phyloP scores from a whole-genome alignment of 108 stramenopile species.

The Cyclostephanos tholiformis region DNA sequence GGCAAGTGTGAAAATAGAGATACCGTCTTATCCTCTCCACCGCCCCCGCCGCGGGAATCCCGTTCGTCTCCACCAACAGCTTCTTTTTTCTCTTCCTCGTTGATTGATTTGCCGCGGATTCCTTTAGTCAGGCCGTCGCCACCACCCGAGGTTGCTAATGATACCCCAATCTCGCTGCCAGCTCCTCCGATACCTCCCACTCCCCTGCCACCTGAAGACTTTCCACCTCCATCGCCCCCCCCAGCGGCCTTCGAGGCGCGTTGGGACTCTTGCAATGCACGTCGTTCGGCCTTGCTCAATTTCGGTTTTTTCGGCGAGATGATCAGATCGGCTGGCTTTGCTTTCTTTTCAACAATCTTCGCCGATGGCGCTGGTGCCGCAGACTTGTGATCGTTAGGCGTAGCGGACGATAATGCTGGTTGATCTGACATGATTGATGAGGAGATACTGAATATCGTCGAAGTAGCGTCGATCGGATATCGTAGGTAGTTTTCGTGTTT shows the following conservation, averaged over 20 bases:
- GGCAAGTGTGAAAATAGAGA: constrained; percentile 90
- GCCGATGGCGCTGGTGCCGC: constrained; percentile 42
- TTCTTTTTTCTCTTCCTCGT: constrained; percentile 25
- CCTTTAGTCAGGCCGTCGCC: constrained; percentile 3
- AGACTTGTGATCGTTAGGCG: constrained; percentile 30
- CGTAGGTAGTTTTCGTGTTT: too few relatives aligned
- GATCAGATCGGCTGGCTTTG: constrained; percentile 61
- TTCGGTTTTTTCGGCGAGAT: constrained; percentile 90
- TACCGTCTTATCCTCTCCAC: constrained; percentile 55
- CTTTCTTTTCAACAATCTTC: constrained; percentile 62
- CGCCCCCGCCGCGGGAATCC: not conserved
- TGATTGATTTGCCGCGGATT: constrained; percentile 6
- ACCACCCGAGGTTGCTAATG: constrained; percentile 13
- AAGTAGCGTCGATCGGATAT: not conserved
- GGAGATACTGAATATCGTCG: not conserved
- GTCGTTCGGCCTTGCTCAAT: constrained; percentile 91
- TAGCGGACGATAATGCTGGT: constrained; percentile 20
- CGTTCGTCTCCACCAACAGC: constrained; percentile 9
- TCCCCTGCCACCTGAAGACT: constrained; percentile 8
- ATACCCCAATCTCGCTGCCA: constrained; percentile 12
- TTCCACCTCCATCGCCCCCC: constrained; percentile 28
- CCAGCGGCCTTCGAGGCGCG: constrained; percentile 88
- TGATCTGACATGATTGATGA: constrained; percentile 17
- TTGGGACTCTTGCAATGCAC: constrained; percentile 92
- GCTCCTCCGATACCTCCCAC: constrained; percentile 16